Percentiles rank a stretch among this genome's conserved stretches.
These are phyloP conservation scores for Ilyonectria mors-panacis DNA, from an alignment of 2,329 filamentous ascomycete genomes.

Conservation along the genomic window DNA sequence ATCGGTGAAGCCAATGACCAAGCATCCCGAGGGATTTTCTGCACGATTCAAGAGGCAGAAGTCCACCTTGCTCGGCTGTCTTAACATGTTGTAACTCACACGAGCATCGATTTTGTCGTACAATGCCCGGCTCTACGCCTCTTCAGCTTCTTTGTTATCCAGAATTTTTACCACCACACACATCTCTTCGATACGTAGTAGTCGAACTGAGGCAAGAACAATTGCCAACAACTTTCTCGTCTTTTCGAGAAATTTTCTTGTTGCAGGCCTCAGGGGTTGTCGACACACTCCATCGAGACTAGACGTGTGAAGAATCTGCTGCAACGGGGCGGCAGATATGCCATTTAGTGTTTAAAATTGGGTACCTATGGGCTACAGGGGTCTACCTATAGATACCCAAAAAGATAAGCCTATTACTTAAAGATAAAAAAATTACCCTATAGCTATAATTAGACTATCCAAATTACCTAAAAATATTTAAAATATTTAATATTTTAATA, in stretches of 20 bases:
- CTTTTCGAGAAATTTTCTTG: background rate
- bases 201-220: background rate
- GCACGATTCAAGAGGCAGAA: no score
- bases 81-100: no score
- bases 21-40: background rate
- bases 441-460: no score
- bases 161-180: background rate
- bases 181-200: background rate
- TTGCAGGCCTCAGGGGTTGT: background rate
- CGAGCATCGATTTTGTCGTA: no score
- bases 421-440: no score
- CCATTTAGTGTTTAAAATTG: no score
- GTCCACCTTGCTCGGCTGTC: background rate
- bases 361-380: no score
- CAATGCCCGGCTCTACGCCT: no score
- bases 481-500: no score
- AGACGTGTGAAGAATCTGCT: background rate
- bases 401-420: no score
- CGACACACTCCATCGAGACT: background rate
- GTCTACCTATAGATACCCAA: no score
- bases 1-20: background rate
- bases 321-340: background rate
- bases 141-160: background rate
- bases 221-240: background rate
- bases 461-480: no score